Evolutionary conservation across 2,329 filamentous ascomycete species (phyloP), one percentile per base, ranked within the genome.

Genomic region (Arthrinium puccinioides): DNA sequence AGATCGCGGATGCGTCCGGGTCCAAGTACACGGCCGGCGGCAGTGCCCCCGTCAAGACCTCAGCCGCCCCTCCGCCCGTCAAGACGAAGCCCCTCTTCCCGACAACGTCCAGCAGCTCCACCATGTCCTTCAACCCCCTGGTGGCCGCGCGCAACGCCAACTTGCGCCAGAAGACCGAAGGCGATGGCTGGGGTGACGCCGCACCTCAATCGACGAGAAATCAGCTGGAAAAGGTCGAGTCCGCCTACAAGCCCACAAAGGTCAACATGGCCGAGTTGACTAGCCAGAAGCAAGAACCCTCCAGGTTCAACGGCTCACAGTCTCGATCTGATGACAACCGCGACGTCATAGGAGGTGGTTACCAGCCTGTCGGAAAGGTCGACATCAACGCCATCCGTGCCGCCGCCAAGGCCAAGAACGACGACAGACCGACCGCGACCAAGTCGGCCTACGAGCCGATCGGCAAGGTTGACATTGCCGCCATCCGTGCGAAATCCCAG

Each of bases 351-450:
- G 84, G 67, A 54, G 92, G 92, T 30, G 83, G 75, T 13, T 98
- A 98, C 61, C 87, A 96, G 59, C 92, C 92, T 15, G 69, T 98
- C 50, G 92, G 92, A 39, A 97, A 96, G 66, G 85, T 98, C n/a
- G 89, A 98, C 54, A 97, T 98, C 62, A 84, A 84, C 18, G 89
- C 87, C 25, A 84, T 98, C 48, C 79, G 92, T 45, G 81, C 71
- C 57, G 87, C 74, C 67, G 88, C 64, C 55, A 81, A 70, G 68
- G 81, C 69, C 51, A 70, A 59, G 61, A 73, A 73, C 31, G 87
- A 96, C 53, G 84, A 95, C 48, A 74, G 88, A 38, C 92, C 92
- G 4, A 76, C 83, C 2, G 76, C 79, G 5, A 86, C 97, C 15
- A 97, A 94, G 63, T 92, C 92, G 28, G 77, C 89, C 18, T 98